Evolutionary conservation across 345 rosid genomes (phyloP).

Genomic region (Geranium rotundifolium): DNA sequence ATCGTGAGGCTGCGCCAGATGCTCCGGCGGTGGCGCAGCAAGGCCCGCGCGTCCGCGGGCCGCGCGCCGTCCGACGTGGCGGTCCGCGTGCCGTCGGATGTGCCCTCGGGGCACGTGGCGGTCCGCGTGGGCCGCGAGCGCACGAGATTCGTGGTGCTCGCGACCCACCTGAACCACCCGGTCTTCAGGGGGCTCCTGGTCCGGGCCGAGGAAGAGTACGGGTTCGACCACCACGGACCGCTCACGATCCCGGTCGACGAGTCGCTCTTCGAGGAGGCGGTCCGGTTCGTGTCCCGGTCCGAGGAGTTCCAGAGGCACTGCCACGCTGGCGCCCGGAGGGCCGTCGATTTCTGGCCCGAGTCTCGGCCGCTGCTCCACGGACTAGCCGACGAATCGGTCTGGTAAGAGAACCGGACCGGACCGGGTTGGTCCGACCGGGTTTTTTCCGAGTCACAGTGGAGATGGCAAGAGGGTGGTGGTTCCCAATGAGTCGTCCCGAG

Average conservation of each 20-base stretch:
- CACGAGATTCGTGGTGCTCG: constrained; percentile 74
- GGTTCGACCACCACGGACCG: constrained; percentile 66
- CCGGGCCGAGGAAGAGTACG: constrained; percentile 85
- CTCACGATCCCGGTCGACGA: constrained; percentile 79
- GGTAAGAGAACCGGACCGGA: constrained; percentile 16
- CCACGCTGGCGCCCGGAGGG: constrained; percentile 30
- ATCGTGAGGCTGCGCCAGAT: constrained; percentile 79
- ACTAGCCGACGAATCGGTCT: constrained; percentile 31
- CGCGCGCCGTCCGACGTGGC: too few species aligned
- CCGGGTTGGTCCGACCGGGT: neutral
- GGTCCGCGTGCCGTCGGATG: constrained; percentile 67
- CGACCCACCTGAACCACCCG: constrained; percentile 84
- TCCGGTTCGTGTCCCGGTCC: constrained; percentile 46
- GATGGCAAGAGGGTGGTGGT: neutral
- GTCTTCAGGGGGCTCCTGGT: constrained; percentile 43
- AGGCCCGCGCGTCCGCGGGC: constrained; percentile 51
- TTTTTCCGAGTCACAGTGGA: neutral
- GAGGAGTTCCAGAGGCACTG: constrained; percentile 53
- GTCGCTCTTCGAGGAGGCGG: constrained; percentile 60
- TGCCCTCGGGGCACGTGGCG: constrained; percentile 86
- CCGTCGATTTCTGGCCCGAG: constrained; percentile 49
- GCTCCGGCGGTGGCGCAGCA: constrained; percentile 69
- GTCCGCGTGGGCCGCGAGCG: constrained; percentile 46
- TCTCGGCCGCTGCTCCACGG: constrained; percentile 67
- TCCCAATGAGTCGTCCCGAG: constrained; percentile 19